A percentile compares a stretch with the other conserved stretches of the same genome.
Evolutionary conservation across 1,284 basidiomycete species (phyloP).

Genomic region (Ceratobasidium sp.): DNA sequence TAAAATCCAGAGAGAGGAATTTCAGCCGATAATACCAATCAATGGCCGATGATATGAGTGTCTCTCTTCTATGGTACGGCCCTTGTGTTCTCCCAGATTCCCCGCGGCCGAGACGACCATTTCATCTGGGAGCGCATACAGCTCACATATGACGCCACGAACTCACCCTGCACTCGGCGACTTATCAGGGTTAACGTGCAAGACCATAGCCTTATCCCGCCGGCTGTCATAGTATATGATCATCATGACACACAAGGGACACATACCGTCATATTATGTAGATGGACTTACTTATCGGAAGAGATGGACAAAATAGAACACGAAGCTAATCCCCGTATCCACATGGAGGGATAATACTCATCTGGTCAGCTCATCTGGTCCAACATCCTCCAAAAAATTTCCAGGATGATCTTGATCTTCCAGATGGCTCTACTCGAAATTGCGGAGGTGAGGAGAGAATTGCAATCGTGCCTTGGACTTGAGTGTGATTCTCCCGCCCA

Average conservation of each 20-base stretch:
- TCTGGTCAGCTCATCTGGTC: too few species aligned
- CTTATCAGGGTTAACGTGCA: too few species aligned
- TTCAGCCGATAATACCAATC: slow-evolving; percentile 30
- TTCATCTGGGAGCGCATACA: neutral
- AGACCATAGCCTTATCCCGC: too few species aligned
- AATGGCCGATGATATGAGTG: slow-evolving; percentile 25
- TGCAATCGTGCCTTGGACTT: slow-evolving; percentile 8
- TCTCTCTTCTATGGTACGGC: slow-evolving; percentile 14
- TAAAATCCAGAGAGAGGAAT: slow-evolving; percentile 11
- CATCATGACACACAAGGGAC: too few species aligned
- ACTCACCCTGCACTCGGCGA: slow-evolving; percentile 9
- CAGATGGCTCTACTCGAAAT: slow-evolving; percentile 14
- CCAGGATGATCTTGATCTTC: slow-evolving; percentile 23
- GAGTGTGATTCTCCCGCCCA: slow-evolving; percentile 33
- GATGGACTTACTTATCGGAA: too few species aligned
- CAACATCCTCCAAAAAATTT: too few species aligned
- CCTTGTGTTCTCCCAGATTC: neutral
- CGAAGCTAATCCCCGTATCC: too few species aligned
- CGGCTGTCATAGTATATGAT: too few species aligned
- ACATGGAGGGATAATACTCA: too few species aligned
- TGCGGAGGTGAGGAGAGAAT: slow-evolving; percentile 15
- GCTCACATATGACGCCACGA: neutral
- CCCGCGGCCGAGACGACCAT: slow-evolving; percentile 6
- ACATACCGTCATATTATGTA: too few species aligned
- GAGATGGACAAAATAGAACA: too few species aligned